Conservation (phyloP, 2,329 filamentous ascomycete genomes). For the Capronia epimyces region DNA sequence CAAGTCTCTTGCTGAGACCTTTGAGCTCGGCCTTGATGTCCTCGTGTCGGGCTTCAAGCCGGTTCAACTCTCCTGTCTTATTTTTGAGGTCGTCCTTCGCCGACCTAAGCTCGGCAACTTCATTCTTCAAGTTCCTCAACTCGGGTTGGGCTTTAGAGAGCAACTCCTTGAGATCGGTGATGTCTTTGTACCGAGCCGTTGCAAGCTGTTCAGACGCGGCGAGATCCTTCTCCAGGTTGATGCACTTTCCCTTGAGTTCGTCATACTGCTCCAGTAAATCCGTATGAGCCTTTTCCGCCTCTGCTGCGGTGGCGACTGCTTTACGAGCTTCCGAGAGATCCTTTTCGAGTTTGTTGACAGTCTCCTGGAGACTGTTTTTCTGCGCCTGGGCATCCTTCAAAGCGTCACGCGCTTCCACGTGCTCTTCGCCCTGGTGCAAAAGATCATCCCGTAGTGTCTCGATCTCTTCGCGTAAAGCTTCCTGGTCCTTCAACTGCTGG, state of each 20-base stretch:
- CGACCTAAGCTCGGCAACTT: constrained; percentile 67
- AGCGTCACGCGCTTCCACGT: constrained; percentile 75
- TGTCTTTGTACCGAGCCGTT: constrained; percentile 78
- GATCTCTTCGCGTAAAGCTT: constrained; percentile 77
- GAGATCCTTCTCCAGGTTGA: constrained; percentile 72
- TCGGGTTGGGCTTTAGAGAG: constrained; percentile 83
- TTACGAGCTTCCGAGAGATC: constrained; percentile 58
- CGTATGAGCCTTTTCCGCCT: constrained; percentile 42
- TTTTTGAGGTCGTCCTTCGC: constrained; percentile 68
- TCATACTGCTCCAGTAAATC: constrained; percentile 44
- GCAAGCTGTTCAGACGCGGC: constrained; percentile 81
- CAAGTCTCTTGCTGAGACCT: constrained; percentile 61
- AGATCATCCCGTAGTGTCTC: constrained; percentile 77
- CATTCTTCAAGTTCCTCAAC: constrained; percentile 68
- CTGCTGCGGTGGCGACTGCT: constrained; percentile 42
- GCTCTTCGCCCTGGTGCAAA: constrained; percentile 70
- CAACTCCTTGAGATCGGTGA: constrained; percentile 72
- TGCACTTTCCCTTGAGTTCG: constrained; percentile 65
- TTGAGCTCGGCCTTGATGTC: constrained; percentile 71
- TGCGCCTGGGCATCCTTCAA: constrained; percentile 64
- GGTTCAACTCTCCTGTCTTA: constrained; percentile 59
- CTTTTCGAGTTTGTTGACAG: constrained; percentile 63
- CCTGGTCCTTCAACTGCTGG: constrained; percentile 66
- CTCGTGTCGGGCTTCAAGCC: constrained; percentile 75
- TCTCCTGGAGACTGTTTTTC: constrained; percentile 60